Conservation (phyloP, 1,139 yeast genomes). For the Blastobotrys aristatus region DNA sequence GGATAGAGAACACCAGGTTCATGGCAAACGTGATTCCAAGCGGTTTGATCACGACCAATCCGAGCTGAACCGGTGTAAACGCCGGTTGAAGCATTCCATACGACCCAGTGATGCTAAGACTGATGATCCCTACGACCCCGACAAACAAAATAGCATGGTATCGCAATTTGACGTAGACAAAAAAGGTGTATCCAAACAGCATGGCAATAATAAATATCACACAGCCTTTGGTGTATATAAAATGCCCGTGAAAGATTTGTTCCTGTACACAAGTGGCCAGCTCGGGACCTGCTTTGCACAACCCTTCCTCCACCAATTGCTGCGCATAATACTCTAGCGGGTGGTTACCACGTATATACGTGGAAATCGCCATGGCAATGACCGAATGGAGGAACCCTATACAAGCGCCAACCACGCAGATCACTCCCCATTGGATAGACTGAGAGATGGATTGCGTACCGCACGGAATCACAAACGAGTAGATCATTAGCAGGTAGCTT, state of each 20-base stretch:
- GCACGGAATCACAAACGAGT: conserved; percentile 26
- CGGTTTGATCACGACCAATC: conserved; percentile 24
- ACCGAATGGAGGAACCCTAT: conserved; percentile 23
- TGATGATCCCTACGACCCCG: conserved; percentile 21
- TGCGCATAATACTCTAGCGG: conserved; percentile 16
- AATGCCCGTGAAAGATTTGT: conserved; percentile 25
- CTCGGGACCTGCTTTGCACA: conserved; percentile 21
- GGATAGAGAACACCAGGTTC: conserved; percentile 19
- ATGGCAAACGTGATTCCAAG: conserved; percentile 26
- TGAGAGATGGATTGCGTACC: conserved; percentile 28
- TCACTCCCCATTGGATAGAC: conserved; percentile 19
- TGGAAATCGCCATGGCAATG: conserved; percentile 26
- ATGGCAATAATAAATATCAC: conserved; percentile 27
- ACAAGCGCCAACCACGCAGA: conserved; percentile 20
- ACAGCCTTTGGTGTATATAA: conserved; percentile 22
- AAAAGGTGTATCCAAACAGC: conserved; percentile 18
- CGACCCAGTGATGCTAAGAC: conserved; percentile 19
- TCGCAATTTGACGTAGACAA: conserved; percentile 14
- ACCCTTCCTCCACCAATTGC: conserved; percentile 21
- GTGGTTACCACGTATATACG: conserved; percentile 27
- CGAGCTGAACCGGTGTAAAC: conserved; percentile 24
- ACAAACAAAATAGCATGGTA: conserved; percentile 16
- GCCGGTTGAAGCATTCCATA: conserved; percentile 24
- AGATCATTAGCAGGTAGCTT: conserved; percentile 26
- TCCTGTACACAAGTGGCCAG: conserved; percentile 20